Evolutionary conservation across 495 filamentous ascomycete species (phyloP).

Genomic region (Aspergillus sclerotiicarbonarius): DNA sequence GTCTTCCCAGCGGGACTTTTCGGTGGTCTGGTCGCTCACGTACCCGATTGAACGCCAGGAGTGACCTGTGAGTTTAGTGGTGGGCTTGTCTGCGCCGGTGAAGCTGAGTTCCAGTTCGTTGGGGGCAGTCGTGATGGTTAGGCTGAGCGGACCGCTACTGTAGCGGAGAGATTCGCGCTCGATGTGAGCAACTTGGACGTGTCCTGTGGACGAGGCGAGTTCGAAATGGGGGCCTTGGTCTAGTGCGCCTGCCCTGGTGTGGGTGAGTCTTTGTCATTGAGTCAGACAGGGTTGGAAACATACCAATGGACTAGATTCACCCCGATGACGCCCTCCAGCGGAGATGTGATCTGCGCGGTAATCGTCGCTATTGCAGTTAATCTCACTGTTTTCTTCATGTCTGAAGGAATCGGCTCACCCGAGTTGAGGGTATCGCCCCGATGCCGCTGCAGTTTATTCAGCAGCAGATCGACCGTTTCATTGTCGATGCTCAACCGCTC

Average conservation of each 20-base stretch:
- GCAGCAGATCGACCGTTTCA: slow-evolving; percentile 35
- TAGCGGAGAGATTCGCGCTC: slow-evolving; percentile 49
- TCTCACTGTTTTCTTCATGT: neutral
- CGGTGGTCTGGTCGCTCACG: slow-evolving; percentile 50
- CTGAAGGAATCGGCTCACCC: slow-evolving; percentile 33
- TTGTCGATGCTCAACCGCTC: slow-evolving; percentile 36
- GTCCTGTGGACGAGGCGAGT: slow-evolving; percentile 47
- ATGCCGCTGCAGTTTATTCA: slow-evolving; percentile 44
- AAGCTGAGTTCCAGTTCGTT: slow-evolving; percentile 60
- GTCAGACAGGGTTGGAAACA: slow-evolving; percentile 20
- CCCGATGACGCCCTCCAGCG: slow-evolving; percentile 58
- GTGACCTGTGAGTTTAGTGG: slow-evolving; percentile 50
- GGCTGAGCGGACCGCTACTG: slow-evolving; percentile 52
- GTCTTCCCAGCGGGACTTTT: slow-evolving; percentile 49
- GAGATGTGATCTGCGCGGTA: slow-evolving; percentile 46
- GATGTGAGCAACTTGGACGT: slow-evolving; percentile 47
- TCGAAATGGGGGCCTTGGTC: slow-evolving; percentile 64
- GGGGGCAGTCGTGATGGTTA: slow-evolving; percentile 49
- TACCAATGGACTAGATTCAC: slow-evolving; percentile 66
- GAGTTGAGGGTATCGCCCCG: slow-evolving; percentile 60
- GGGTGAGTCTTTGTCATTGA: neutral
- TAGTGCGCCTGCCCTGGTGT: slow-evolving; percentile 36
- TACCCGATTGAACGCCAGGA: slow-evolving; percentile 59
- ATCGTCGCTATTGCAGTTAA: slow-evolving; percentile 21
- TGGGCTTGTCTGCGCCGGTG: slow-evolving; percentile 37